Conservation (phyloP, 768 basidiomycete genomes). For the Termitomyces sp. region DNA sequence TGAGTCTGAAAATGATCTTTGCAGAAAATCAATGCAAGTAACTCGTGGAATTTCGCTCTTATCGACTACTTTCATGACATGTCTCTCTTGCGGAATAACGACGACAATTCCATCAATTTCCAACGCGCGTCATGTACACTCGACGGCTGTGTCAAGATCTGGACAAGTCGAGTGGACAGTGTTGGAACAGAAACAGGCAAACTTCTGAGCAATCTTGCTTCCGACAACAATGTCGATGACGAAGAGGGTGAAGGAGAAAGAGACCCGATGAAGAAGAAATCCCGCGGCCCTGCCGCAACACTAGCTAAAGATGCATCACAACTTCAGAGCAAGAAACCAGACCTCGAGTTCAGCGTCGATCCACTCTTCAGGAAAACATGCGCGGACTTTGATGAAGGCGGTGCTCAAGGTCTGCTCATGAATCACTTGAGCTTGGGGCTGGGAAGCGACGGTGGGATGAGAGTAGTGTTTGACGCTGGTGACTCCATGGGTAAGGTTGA, state of each 20-base stretch:
- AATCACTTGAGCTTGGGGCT: slow-evolving; percentile 84
- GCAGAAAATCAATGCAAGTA: slow-evolving; percentile 97
- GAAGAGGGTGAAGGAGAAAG: slow-evolving; percentile 61
- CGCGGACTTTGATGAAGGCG: slow-evolving; percentile 98
- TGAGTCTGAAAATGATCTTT: slow-evolving; percentile 10
- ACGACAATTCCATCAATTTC: slow-evolving; percentile 97
- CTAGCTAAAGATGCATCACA: slow-evolving; percentile 83
- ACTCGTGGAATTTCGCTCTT: slow-evolving; percentile 96
- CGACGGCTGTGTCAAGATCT: slow-evolving; percentile 99
- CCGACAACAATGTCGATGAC: slow-evolving; percentile 46
- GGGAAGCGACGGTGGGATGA: slow-evolving; percentile 74
- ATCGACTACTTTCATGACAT: slow-evolving; percentile 99
- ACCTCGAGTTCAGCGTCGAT: slow-evolving; percentile 94
- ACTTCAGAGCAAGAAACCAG: slow-evolving; percentile 86
- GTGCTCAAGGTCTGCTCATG: slow-evolving; percentile 93
- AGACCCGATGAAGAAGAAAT: slow-evolving; percentile 52
- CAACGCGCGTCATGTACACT: slow-evolving; percentile 97
- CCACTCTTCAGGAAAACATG: slow-evolving; percentile 97
- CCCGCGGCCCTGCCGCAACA: slow-evolving; percentile 72
- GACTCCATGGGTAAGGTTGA: slow-evolving; percentile 81
- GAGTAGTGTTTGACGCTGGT: slow-evolving; percentile 95
- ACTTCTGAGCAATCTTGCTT: slow-evolving; percentile 82
- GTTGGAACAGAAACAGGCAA: slow-evolving; percentile 97
- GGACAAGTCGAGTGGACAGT: slow-evolving; percentile 96
- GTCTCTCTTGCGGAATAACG: slow-evolving; percentile 88